phyloP scores from a whole-genome alignment of 129 eudicot species.

The Flaveria linearis region DNA sequence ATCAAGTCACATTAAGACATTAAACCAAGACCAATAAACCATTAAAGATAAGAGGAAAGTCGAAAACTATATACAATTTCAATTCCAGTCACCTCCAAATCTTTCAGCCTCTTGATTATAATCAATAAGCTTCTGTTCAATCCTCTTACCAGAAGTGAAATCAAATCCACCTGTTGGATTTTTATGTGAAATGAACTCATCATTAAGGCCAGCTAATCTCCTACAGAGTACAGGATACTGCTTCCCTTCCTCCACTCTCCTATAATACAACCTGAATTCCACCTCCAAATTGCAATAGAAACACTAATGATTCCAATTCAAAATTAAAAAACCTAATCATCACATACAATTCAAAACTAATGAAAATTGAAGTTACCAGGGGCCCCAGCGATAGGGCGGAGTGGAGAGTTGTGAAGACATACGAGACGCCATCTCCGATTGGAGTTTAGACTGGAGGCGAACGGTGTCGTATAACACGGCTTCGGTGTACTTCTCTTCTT shows the following conservation, averaged over 20 bases:
- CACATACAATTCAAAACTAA: neutral
- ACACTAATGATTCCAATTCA: neutral
- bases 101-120: conserved; percentile 90
- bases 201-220: conserved; percentile 72
- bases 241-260: conserved; percentile 88
- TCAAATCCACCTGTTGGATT: conserved; percentile 87
- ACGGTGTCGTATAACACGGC: conserved; percentile 74
- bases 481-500: conserved; percentile 91
- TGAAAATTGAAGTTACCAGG: conserved; percentile 52
- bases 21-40: neutral
- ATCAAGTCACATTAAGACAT: neutral
- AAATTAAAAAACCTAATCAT: neutral
- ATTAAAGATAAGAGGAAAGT: neutral
- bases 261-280: conserved; percentile 77
- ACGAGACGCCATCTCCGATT: conserved; percentile 87
- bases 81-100: conserved; percentile 67
- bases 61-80: neutral
- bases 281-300: conserved; percentile 32
- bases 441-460: conserved; percentile 72
- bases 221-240: conserved; percentile 78
- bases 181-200: conserved; percentile 80
- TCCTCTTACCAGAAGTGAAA: conserved; percentile 83
- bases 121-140: conserved; percentile 85
- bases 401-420: conserved; percentile 67
- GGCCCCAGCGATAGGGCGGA: conserved; percentile 86